Conservation (phyloP, 306 rosid species). For the Rosa chinensis region DNA sequence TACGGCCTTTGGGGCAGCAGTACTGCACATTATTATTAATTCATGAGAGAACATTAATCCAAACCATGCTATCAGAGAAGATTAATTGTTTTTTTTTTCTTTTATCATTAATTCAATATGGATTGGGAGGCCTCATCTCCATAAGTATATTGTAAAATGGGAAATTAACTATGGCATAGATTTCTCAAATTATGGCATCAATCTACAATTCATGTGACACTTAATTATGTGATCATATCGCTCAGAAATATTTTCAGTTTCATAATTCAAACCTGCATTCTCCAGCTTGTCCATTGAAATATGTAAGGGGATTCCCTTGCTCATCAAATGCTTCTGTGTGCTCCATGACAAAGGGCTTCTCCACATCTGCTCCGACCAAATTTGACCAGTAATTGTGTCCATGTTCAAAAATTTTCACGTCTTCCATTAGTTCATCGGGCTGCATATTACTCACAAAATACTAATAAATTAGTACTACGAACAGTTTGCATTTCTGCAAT, state of each 20-base stretch:
- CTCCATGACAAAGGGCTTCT: conserved; percentile 17
- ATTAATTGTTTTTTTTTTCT: too few species aligned
- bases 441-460: not conserved
- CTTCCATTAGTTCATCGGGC: not conserved
- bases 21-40: not conserved
- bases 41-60: not conserved
- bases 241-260: not conserved
- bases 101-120: too few species aligned
- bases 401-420: not conserved
- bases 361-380: not conserved
- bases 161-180: too few species aligned
- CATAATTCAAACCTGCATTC: conserved; percentile 7
- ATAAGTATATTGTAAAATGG: too few species aligned
- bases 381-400: conserved; percentile 2
- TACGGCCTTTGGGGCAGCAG: not conserved
- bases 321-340: conserved; percentile 4
- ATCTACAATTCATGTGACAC: not conserved
- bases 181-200: too few species aligned
- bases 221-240: not conserved
- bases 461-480: not conserved
- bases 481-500: too few species aligned
- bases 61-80: not conserved
- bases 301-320: not conserved
- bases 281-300: not conserved
- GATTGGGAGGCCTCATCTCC: too few species aligned